Conservation (phyloP, 257 asterid genomes). For the Leptodermis oblonga region DNA sequence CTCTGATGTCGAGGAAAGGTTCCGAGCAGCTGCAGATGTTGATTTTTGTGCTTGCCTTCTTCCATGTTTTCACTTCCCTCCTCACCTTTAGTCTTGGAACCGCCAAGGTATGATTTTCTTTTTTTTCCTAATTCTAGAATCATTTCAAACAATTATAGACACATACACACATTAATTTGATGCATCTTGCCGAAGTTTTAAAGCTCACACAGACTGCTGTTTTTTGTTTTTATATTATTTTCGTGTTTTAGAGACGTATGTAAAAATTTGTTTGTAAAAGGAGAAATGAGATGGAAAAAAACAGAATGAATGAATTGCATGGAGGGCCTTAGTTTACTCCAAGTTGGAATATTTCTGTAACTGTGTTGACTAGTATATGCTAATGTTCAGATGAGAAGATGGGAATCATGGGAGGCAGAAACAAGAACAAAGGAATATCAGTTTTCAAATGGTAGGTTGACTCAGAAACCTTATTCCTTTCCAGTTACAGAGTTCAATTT, state of each 20-base stretch:
- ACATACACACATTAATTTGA: no score
- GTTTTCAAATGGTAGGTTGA: constrained; percentile 50
- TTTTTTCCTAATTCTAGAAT: background rate
- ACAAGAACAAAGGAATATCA: constrained; percentile 68
- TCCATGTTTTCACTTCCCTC: constrained; percentile 62
- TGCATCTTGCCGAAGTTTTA: background rate
- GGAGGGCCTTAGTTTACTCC: background rate
- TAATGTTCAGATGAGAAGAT: constrained; percentile 55
- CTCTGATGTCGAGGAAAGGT: constrained; percentile 55
- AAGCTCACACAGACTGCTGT: no score
- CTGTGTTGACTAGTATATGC: constrained; percentile 4
- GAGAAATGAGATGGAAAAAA: background rate
- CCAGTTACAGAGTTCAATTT: no score
- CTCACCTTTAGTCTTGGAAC: constrained; percentile 65
- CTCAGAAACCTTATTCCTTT: background rate
- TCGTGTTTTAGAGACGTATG: background rate
- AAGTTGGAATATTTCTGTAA: background rate
- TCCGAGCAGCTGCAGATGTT: constrained; percentile 68
- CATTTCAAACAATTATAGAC: background rate
- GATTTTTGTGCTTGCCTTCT: constrained; percentile 63
- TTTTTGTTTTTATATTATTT: background rate
- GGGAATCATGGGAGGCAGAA: constrained; percentile 85
- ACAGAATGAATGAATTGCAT: background rate
- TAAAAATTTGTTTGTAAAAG: background rate
- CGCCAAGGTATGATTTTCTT: constrained; percentile 40